Base-by-base conservation (phyloP, 495 filamentous ascomycete genomes). In the Daldinia loculata region DNA sequence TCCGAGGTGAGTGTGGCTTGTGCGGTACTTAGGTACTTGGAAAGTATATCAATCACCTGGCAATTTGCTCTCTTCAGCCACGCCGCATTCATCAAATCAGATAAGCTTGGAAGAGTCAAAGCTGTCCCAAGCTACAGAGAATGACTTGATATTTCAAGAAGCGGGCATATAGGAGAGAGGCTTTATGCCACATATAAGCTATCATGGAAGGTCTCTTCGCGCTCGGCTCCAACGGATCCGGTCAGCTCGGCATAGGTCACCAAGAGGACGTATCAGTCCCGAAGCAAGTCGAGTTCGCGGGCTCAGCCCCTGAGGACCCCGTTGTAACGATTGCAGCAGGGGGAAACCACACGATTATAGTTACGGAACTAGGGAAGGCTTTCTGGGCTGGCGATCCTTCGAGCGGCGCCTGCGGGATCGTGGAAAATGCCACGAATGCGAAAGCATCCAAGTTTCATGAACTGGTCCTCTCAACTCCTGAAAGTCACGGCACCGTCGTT, bases 201-300 rank as follows among this genome's bases (percentile, higher is more conserved):
- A 56, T 65, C 63, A 85, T 85, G 82, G 55, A 79, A 17, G 70
- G 76, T 52, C 82, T 97, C 48, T 93, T 89, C 75, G 89, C 93
- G n/a, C 88, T 97, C 69, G 95, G 95, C 36, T 98, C 95, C 30
- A 99, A 98, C 78, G 90, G 92, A 39, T 92, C 89, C 6, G 92
- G 93, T 58, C 95, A 99, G 76, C 86, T 99, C 38, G 93, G 91
- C 38, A 84, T 98, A 52, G 88, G 88, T 24, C 91, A 94, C 78
- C 84, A 80, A 50, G 84, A 93, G 66, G 94, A 97, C 77, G 87
- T 91, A 12, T 90, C 89, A 4, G 78, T 81, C 0, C 93, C 93
- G 4, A 85, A 89, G 52, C 80, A 75, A 63, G 92, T 90, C 72
- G 59, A 85, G 36, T 86, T 88, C 67, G 70, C 80, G 11, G 56